These are phyloP conservation scores for Boehmeria nivea DNA, from an alignment of 306 rosid species.

Conservation along the genomic window DNA sequence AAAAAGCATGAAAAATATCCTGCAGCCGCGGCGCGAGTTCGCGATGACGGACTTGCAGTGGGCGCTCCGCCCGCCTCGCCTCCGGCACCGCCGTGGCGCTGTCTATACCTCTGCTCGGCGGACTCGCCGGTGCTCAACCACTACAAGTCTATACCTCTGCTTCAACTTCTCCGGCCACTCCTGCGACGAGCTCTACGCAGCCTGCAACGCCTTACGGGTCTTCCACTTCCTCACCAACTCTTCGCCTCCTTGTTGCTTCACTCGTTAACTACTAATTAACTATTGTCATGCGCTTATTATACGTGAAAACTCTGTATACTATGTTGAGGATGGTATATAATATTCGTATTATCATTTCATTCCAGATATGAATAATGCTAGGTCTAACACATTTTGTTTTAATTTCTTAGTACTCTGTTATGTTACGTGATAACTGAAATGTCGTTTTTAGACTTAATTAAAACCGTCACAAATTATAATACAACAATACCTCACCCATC, in stretches of 20 bases:
- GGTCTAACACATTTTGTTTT: too few relatives aligned
- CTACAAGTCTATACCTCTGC: conserved; percentile 74
- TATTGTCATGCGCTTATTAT: too few relatives aligned
- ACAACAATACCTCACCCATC: too few relatives aligned
- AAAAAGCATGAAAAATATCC: too few relatives aligned
- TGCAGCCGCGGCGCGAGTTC: conserved; percentile 86
- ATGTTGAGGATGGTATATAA: too few relatives aligned
- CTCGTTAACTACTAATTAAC: conserved; percentile 15
- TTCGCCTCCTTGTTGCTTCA: conserved; percentile 85
- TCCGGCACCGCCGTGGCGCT: conserved; percentile 79
- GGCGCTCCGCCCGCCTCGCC: conserved; percentile 76
- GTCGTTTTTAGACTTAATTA: too few relatives aligned
- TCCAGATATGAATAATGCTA: too few relatives aligned
- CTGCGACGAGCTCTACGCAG: conserved; percentile 73
- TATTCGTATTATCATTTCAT: too few relatives aligned
- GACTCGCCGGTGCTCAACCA: conserved; percentile 95
- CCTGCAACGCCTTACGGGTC: conserved; percentile 75
- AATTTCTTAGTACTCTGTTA: too few relatives aligned
- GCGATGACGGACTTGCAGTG: conserved; percentile 68
- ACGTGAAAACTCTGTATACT: too few relatives aligned
- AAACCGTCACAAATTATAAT: too few relatives aligned
- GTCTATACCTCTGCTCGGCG: conserved; percentile 71
- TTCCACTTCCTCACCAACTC: conserved; percentile 56
- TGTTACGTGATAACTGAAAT: too few relatives aligned
- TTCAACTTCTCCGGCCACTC: conserved; percentile 85